Conservation (phyloP, 345 rosid species). For the Garcia nutans region DNA sequence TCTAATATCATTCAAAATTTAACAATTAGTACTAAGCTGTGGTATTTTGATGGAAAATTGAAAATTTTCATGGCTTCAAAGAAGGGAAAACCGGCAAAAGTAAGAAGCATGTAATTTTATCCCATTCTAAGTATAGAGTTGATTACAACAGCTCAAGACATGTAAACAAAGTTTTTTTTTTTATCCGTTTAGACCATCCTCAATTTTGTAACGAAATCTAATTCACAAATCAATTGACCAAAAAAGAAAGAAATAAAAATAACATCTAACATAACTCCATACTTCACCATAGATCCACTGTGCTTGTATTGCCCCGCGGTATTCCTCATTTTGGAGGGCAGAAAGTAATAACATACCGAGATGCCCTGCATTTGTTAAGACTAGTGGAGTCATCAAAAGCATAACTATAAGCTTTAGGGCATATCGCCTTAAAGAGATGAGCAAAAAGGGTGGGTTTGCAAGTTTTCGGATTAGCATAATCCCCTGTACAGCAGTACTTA, state of each 20-base stretch:
- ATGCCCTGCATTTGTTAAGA: conserved; percentile 82
- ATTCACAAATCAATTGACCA: not conserved
- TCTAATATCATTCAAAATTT: too few relatives aligned
- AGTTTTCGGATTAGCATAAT: conserved; percentile 56
- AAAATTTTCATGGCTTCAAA: too few relatives aligned
- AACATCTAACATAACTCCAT: not conserved
- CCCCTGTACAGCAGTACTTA: conserved; percentile 85
- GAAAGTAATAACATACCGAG: conserved; percentile 84
- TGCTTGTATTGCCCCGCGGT: not conserved
- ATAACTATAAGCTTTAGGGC: conserved; percentile 90
- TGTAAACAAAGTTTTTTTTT: too few relatives aligned
- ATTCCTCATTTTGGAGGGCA: conserved; percentile 46
- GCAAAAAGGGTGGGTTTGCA: conserved; percentile 89
- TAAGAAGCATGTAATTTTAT: too few relatives aligned
- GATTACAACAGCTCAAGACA: too few relatives aligned
- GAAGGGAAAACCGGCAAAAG: too few relatives aligned
- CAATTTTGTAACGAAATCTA: not conserved
- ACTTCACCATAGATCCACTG: not conserved
- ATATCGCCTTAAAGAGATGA: conserved; percentile 78
- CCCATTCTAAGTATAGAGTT: too few relatives aligned
- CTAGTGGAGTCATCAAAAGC: conserved; percentile 91
- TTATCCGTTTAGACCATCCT: not conserved
- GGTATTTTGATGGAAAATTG: too few relatives aligned
- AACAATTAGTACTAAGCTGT: too few relatives aligned
- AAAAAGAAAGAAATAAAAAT: not conserved